Base-by-base conservation (phyloP, 768 basidiomycete species). In the Phaffia tasmanica region DNA sequence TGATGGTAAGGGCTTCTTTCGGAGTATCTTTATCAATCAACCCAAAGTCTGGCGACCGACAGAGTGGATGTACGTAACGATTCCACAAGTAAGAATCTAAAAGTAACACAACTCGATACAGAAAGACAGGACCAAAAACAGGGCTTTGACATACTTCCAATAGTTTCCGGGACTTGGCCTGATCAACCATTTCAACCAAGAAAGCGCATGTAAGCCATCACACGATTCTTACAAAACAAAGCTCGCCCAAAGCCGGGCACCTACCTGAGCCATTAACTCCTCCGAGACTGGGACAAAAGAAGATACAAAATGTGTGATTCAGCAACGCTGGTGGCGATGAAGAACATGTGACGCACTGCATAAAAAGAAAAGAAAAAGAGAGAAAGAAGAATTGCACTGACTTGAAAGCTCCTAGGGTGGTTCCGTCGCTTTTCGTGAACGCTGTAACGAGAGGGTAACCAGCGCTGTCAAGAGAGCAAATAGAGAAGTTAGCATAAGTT, bases 361-460 rank as follows among this genome's bases (percentile, higher is more conserved):
- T n/a, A n/a, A 50, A 15, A n/a, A n/a, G n/a, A 54, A 54, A 18
- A 54, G 53, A 27, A 4, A 8, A 5, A 16, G 16, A 54, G n/a
- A 18, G 16, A 16, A 32, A 32, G 56, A 29, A 29, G n/a, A n/a
- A n/a, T n/a, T 18, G 56, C 7, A 27, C 56, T 27, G 18, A 57
- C 56, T 93, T 93, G 77, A 84, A 92, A 14, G 87, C 87, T 72
- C 77, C 78, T 29, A 72, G 66, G 21, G 70, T 75, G 14, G 35
- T 69, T 0, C 67, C 65, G 2, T 30, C 14, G 18, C 76, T 72
- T 3, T 64, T 54, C 3, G 70, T 70, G 72, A 81, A 82, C 70
- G 82, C 82, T 60, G 81, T 78, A 67, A 90, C 83, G 73, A 95
- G 84, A 16, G 94, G 94, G 72, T 88, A 95, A 42, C 87, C 91